phyloP scores from a whole-genome alignment of 768 basidiomycete species.

The Tricholoma hemisulphureum region DNA sequence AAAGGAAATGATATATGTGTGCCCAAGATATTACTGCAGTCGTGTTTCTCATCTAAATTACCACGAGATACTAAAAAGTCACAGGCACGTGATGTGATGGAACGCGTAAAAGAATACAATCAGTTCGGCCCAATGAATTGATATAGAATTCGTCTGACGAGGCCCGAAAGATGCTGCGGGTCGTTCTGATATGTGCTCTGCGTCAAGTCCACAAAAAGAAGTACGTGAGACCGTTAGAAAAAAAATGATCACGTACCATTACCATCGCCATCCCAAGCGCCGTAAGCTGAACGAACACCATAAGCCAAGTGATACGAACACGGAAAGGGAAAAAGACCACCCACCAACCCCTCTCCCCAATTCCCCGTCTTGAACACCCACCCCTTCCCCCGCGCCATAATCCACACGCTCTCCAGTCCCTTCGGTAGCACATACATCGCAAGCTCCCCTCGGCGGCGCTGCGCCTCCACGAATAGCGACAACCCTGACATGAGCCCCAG shows the following conservation, averaged over 20 bases:
- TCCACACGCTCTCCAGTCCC: constrained; percentile 89
- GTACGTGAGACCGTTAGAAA: not conserved
- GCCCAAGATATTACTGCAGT: too few species aligned
- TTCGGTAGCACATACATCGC: constrained; percentile 93
- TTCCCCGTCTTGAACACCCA: constrained; percentile 71
- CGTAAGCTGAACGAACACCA: constrained; percentile 42
- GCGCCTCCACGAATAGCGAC: constrained; percentile 84
- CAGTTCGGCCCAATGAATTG: constrained; percentile 89
- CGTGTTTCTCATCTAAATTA: too few species aligned
- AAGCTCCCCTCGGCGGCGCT: constrained; percentile 82
- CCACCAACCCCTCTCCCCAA: constrained; percentile 64
- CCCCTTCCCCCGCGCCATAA: constrained; percentile 70
- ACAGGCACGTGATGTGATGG: not conserved
- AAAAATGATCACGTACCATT: constrained; percentile 51
- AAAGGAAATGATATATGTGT: too few species aligned
- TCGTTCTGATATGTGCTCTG: constrained; percentile 83
- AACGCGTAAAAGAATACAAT: constrained; percentile 6
- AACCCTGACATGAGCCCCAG: constrained; percentile 73
- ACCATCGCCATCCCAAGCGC: constrained; percentile 90
- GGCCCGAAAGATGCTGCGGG: constrained; percentile 77
- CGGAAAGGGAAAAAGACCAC: constrained; percentile 21
- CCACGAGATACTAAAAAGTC: too few species aligned
- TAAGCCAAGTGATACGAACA: constrained; percentile 4
- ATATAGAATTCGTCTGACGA: constrained; percentile 79
- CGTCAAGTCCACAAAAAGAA: constrained; percentile 7